These are phyloP conservation scores for Guillardia theta DNA, from an alignment of 78 protist species.

Conservation along the genomic window DNA sequence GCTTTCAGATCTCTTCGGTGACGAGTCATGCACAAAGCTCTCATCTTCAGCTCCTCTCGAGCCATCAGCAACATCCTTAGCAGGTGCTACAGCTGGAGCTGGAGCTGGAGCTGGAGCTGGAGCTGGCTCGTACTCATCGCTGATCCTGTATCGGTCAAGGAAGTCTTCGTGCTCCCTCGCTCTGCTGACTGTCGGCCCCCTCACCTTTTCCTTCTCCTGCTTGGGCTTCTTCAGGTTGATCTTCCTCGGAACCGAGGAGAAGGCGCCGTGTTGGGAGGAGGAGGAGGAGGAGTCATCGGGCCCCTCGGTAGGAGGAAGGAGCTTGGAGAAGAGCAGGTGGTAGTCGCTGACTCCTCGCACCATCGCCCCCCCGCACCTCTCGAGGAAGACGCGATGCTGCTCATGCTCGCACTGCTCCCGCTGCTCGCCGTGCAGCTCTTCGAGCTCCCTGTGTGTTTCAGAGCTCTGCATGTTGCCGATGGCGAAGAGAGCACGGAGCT, in stretches of 20 bases:
- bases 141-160: not conserved
- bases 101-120: too few relatives aligned
- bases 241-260: too few relatives aligned
- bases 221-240: not conserved
- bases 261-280: too few relatives aligned
- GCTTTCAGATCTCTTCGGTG: not conserved
- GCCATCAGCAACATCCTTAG: not conserved
- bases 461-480: not conserved
- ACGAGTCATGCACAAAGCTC: not conserved
- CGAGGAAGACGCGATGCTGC: not conserved
- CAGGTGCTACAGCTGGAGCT: too few relatives aligned
- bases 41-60: not conserved
- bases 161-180: not conserved
- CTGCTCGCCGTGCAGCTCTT: not conserved
- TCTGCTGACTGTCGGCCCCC: not conserved
- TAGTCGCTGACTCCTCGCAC: conserved; percentile 7
- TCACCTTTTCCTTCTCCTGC: not conserved
- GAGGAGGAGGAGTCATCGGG: too few relatives aligned
- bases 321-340: conserved; percentile 19
- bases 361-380: not conserved
- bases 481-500: conserved; percentile 56
- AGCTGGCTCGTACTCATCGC: not conserved
- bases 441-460: not conserved
- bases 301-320: not conserved
- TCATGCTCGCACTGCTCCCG: not conserved